Evolutionary conservation across 345 rosid genomes (phyloP).

Genomic region (Trapa bicornis): DNA sequence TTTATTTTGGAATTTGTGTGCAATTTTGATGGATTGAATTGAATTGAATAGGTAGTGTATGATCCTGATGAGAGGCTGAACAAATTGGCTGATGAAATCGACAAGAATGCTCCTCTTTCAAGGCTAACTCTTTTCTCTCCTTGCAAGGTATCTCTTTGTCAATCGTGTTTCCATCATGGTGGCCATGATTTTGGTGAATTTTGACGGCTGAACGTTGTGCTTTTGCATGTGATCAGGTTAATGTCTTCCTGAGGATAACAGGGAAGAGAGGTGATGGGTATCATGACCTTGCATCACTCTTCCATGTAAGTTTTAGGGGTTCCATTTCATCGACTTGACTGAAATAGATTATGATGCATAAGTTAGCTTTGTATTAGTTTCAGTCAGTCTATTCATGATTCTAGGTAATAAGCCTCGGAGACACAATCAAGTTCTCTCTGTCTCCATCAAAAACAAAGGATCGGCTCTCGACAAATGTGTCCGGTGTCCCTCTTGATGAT

Average conservation of each 20-base stretch:
- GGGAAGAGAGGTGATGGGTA: slow-evolving; percentile 77
- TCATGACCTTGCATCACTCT: slow-evolving; percentile 90
- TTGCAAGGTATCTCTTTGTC: slow-evolving; percentile 52
- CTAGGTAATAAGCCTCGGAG: slow-evolving; percentile 86
- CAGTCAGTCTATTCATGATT: not conserved
- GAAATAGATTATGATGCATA: not conserved
- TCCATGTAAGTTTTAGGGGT: slow-evolving; percentile 48
- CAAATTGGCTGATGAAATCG: slow-evolving; percentile 65
- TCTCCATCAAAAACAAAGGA: slow-evolving; percentile 70
- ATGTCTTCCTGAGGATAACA: slow-evolving; percentile 88
- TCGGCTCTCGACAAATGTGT: slow-evolving; percentile 61
- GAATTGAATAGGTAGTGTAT: slow-evolving; percentile 44
- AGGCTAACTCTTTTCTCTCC: slow-evolving; percentile 91
- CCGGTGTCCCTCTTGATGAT: slow-evolving; percentile 82
- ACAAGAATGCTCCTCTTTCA: slow-evolving; percentile 76
- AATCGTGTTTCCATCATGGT: not conserved
- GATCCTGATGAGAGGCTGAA: slow-evolving; percentile 73
- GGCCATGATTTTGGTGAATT: not conserved
- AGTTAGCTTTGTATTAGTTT: not conserved
- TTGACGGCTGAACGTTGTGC: not conserved
- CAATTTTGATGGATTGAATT: slow-evolving; percentile 11
- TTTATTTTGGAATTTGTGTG: slow-evolving; percentile 1
- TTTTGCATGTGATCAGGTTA: slow-evolving; percentile 35
- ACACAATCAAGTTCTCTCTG: slow-evolving; percentile 73
- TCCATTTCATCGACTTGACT: slow-evolving; percentile 44